Evolutionary conservation across 805 yeast species (phyloP).

Genomic region (Candida gorgasii): DNA sequence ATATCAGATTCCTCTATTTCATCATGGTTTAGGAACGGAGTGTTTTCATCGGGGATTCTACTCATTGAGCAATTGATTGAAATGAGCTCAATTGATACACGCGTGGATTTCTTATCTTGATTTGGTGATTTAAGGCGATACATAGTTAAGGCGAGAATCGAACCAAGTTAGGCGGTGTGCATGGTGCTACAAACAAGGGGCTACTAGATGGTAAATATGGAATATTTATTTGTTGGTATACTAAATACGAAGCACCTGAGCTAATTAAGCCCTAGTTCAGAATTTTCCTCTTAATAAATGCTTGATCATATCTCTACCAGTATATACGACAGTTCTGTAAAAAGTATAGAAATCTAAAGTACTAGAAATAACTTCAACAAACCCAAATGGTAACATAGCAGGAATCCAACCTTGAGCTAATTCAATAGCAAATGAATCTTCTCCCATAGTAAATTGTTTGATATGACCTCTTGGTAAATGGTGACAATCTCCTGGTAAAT

Average conservation of each 20-base stretch:
- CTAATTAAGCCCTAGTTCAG: no score
- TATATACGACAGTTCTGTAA: conserved; percentile 65
- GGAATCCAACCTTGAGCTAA: conserved; percentile 99
- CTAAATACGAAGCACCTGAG: no score
- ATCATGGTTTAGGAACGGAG: conserved; percentile 17
- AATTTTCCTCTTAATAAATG: conserved; percentile 73
- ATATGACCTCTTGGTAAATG: conserved; percentile 70
- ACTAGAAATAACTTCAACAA: conserved; percentile 73
- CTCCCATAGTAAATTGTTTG: conserved; percentile 86
- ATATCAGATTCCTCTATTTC: conserved; percentile 36
- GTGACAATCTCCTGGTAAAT: conserved; percentile 84
- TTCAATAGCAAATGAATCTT: conserved; percentile 85
- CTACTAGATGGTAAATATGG: no score
- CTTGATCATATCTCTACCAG: conserved; percentile 75
- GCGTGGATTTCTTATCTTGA: no score
- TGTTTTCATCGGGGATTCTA: conserved; percentile 16
- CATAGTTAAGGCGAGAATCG: no score
- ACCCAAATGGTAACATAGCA: conserved; percentile 95
- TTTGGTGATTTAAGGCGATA: no score
- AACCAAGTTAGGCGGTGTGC: no score
- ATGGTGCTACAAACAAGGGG: no score
- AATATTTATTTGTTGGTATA: no score
- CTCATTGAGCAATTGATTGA: not conserved
- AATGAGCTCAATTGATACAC: no score
- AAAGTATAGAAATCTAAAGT: conserved; percentile 79